phyloP scores from a whole-genome alignment of 495 filamentous ascomycete species.

The Penicillium salamii region DNA sequence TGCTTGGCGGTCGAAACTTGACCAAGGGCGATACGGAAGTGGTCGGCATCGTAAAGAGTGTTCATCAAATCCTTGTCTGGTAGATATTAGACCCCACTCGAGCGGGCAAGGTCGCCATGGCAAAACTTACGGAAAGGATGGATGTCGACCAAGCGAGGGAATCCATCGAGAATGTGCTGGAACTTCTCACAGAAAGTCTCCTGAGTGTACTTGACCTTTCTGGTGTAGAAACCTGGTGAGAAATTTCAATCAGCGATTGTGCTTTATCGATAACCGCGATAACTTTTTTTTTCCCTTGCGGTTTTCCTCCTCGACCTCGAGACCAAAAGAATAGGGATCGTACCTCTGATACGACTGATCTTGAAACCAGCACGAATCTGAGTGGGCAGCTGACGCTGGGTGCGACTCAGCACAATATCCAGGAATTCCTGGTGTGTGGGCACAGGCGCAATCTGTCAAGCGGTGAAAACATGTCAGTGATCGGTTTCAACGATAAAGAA shows the following conservation, averaged over 20 bases:
- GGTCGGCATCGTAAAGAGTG: constrained; percentile 93
- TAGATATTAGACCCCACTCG: constrained; percentile 19
- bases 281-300: constrained; percentile 15
- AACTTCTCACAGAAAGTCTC: constrained; percentile 97
- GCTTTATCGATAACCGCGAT: constrained; percentile 26
- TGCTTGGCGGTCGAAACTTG: constrained; percentile 95
- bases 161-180: constrained; percentile 81
- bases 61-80: constrained; percentile 76
- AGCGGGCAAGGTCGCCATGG: constrained; percentile 8
- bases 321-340: background rate
- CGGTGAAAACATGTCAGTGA: constrained; percentile 31
- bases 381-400: constrained; percentile 90
- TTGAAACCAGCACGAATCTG: constrained; percentile 96
- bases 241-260: constrained; percentile 28
- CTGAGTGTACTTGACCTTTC: constrained; percentile 98
- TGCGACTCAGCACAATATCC: constrained; percentile 92
- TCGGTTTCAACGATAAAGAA: constrained; percentile 2
- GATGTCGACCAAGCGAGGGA: constrained; percentile 90
- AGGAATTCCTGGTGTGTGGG: constrained; percentile 93
- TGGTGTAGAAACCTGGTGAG: constrained; percentile 77
- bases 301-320: constrained; percentile 1
- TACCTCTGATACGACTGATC: constrained; percentile 88
- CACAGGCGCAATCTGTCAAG: constrained; percentile 72
- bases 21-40: constrained; percentile 94
- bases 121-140: constrained; percentile 84